A percentile compares a stretch with the other conserved stretches of the same genome.
phyloP scores from a whole-genome alignment of 2,329 filamentous ascomycete genomes.

The Emergomyces orientalis region DNA sequence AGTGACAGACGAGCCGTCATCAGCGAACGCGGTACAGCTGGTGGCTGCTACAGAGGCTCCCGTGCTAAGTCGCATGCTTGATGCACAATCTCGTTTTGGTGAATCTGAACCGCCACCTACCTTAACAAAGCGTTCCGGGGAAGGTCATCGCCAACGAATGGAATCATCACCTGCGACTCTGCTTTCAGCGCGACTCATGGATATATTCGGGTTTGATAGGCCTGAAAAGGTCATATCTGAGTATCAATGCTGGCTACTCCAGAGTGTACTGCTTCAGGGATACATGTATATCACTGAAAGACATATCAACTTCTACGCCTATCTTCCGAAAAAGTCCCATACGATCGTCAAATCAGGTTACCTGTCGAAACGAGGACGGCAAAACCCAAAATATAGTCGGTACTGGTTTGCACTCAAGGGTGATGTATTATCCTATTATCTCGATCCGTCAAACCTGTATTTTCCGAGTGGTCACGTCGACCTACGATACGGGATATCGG shows the following conservation, averaged over 20 bases:
- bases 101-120: constrained; percentile 11
- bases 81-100: constrained; percentile 56
- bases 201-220: constrained; percentile 75
- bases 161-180: constrained; percentile 42
- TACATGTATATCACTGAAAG: constrained; percentile 91
- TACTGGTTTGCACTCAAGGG: constrained; percentile 93
- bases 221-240: constrained; percentile 81
- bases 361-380: constrained; percentile 76
- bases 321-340: constrained; percentile 83
- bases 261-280: constrained; percentile 84
- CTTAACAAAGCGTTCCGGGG: not conserved
- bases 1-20: constrained; percentile 15
- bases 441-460: constrained; percentile 73
- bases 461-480: constrained; percentile 90
- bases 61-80: constrained; percentile 68
- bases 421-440: constrained; percentile 84
- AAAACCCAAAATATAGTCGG: constrained; percentile 76
- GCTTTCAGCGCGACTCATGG: constrained; percentile 62
- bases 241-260: constrained; percentile 86
- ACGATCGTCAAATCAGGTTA: constrained; percentile 77
- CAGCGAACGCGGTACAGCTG: constrained; percentile 7
- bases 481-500: constrained; percentile 81
- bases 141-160: constrained; percentile 35
- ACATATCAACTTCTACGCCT: constrained; percentile 95
- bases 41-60: constrained; percentile 49